phyloP scores from a whole-genome alignment of 768 basidiomycete genomes.

The Cystobasidium tubakii region DNA sequence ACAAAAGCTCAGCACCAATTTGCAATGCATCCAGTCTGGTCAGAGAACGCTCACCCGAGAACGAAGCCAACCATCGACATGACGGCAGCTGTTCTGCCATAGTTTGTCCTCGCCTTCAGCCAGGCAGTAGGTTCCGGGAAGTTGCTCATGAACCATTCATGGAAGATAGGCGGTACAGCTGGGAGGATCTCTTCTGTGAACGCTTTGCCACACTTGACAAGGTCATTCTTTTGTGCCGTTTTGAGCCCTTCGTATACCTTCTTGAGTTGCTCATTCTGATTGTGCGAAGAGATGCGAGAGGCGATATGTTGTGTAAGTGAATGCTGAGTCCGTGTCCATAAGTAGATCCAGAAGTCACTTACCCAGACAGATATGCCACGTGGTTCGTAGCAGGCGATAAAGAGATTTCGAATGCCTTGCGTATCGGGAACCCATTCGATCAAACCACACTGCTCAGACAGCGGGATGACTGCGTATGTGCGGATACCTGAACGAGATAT shows the following conservation, averaged over 20 bases:
- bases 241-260: conserved; percentile 50
- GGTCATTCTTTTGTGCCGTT: conserved; percentile 54
- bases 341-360: no score
- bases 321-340: no score
- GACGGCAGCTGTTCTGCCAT: conserved; percentile 83
- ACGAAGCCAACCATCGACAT: conserved; percentile 99
- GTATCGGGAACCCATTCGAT: conserved; percentile 99
- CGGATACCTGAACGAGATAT: conserved; percentile 63
- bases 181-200: conserved; percentile 55
- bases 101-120: conserved; percentile 79
- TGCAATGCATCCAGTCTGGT: background rate
- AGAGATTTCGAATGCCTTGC: conserved; percentile 67
- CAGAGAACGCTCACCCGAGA: conserved; percentile 62
- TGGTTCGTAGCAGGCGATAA: conserved; percentile 63
- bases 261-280: conserved; percentile 48
- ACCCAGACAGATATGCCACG: conserved; percentile 56
- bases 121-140: conserved; percentile 95
- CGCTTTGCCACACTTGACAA: conserved; percentile 44
- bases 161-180: conserved; percentile 78
- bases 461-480: conserved; percentile 94
- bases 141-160: conserved; percentile 94
- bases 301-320: no score
- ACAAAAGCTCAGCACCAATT: background rate
- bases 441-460: conserved; percentile 94
- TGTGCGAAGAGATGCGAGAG: no score